Conservation (phyloP, 441 rosid genomes). For the Lepidium campestre region DNA sequence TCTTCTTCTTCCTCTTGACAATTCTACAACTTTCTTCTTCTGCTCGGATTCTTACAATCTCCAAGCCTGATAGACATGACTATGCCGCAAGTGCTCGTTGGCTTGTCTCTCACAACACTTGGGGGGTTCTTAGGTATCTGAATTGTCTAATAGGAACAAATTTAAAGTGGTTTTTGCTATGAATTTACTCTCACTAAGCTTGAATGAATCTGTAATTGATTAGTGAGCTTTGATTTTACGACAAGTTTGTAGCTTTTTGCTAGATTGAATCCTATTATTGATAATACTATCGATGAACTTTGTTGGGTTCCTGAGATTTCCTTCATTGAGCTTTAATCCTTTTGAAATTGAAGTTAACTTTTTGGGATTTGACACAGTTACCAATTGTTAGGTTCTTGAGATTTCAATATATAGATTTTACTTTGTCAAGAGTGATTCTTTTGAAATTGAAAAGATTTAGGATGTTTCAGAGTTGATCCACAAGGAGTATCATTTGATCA, state of each 20-base stretch:
- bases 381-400: not conserved
- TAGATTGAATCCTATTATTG: not conserved
- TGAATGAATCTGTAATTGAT: not conserved
- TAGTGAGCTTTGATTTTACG: not conserved
- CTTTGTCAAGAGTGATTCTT: not conserved
- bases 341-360: not conserved
- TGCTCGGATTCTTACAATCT: constrained; percentile 45
- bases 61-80: constrained; percentile 60
- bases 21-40: constrained; percentile 24
- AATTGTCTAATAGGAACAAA: no score
- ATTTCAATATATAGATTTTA: not conserved
- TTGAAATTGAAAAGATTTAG: not conserved
- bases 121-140: constrained; percentile 91
- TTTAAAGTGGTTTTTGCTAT: not conserved
- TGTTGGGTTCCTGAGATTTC: not conserved
- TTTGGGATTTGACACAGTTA: not conserved
- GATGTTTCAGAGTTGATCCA: not conserved
- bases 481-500: not conserved
- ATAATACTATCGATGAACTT: not conserved
- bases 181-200: not conserved
- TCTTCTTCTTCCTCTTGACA: constrained; percentile 1
- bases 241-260: not conserved
- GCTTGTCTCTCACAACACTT: constrained; percentile 74
- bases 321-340: not conserved
- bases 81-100: constrained; percentile 80